phyloP scores from a whole-genome alignment of 805 yeast genomes.

The Teunomyces aglyptinius region DNA sequence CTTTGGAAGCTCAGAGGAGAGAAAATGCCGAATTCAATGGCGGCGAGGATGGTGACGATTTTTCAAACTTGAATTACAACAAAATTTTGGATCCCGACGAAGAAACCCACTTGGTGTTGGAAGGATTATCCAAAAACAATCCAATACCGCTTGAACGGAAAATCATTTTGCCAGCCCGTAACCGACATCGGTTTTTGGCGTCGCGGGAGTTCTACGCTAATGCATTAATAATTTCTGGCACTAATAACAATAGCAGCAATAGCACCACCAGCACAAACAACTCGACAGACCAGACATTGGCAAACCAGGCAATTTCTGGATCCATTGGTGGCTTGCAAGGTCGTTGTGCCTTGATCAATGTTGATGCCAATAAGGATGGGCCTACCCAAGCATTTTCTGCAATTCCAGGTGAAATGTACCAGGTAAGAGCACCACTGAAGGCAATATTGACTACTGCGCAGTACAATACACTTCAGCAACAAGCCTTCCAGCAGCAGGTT shows the following conservation, averaged over 20 bases:
- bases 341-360: conserved; percentile 72
- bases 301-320: conserved; percentile 47
- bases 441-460: conserved; percentile 43
- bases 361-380: conserved; percentile 40
- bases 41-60: conserved; percentile 17
- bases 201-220: conserved; percentile 94
- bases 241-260: conserved; percentile 38
- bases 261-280: conserved; percentile 11
- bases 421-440: conserved; percentile 46
- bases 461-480: conserved; percentile 42
- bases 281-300: conserved; percentile 38
- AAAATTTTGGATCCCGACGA: conserved; percentile 79
- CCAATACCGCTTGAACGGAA: conserved; percentile 84
- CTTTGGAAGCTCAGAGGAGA: conserved; percentile 73
- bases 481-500: conserved; percentile 44
- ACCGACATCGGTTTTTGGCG: conserved; percentile 72
- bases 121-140: conserved; percentile 77
- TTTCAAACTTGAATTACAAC: conserved; percentile 34
- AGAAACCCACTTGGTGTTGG: conserved; percentile 87
- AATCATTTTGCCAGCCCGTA: conserved; percentile 64
- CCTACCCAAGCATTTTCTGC: conserved; percentile 49
- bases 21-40: conserved; percentile 54
- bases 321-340: conserved; percentile 75
- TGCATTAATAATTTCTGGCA: conserved; percentile 67
- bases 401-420: conserved; percentile 55